Conservation (phyloP, 225 moss, liverwort and hornwort genomes). For the Marchantia polymorpha region DNA sequence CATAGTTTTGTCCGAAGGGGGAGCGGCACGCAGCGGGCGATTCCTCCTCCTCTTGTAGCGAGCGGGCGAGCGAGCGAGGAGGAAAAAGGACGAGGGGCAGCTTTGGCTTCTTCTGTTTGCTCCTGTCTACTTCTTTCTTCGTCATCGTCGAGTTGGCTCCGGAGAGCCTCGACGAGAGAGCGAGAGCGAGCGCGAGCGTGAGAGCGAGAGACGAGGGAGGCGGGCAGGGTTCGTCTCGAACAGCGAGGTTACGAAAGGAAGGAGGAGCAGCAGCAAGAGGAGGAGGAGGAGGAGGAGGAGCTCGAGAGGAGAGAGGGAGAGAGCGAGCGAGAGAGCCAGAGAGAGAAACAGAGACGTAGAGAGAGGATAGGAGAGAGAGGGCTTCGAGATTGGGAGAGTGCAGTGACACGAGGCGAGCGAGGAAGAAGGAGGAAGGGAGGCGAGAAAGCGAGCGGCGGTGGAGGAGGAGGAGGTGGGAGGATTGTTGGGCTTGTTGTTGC, state of each 20-base stretch:
- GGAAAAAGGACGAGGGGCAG: not conserved
- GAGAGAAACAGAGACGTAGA: not conserved
- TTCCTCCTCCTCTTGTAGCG: slow-evolving; percentile 25
- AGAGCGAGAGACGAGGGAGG: not conserved
- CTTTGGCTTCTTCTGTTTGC: not conserved
- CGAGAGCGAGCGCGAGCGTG: not conserved
- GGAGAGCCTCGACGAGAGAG: slow-evolving; percentile 12
- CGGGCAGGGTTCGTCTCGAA: not conserved
- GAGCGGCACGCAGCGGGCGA: not conserved
- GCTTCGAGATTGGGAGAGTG: slow-evolving; percentile 1
- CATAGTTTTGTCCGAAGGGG: not conserved
- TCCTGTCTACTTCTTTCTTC: slow-evolving; percentile 7
- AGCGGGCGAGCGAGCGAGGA: not conserved
- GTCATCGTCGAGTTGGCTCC: slow-evolving; percentile 5
- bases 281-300: slow-evolving; percentile 7
- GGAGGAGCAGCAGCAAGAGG: slow-evolving; percentile 3
- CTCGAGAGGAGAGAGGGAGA: not conserved
- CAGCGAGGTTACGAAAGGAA: slow-evolving; percentile 3
- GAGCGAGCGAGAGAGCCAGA: not conserved
- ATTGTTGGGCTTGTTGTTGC: not conserved
- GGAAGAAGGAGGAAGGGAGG: not conserved
- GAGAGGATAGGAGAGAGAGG: not conserved
- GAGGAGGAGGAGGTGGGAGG: slow-evolving; percentile 10
- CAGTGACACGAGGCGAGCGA: not conserved
- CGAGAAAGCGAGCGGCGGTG: slow-evolving; percentile 1